Base-by-base conservation (phyloP, 805 yeast species). In the Candida takata region DNA sequence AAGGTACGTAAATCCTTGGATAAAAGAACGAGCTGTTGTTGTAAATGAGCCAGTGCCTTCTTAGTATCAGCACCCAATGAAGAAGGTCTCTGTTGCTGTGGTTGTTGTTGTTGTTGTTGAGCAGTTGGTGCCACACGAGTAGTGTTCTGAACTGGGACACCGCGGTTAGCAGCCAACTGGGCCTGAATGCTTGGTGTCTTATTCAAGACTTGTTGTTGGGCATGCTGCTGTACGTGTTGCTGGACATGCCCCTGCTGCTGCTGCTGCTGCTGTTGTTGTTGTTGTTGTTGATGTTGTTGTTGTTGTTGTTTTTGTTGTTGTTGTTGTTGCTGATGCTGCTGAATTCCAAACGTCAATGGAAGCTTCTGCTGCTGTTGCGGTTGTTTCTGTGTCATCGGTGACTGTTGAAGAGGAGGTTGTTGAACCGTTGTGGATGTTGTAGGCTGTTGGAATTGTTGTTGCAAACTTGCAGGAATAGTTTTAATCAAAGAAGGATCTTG, bases 21-120 rank as follows among this genome's bases (percentile, higher is more conserved):
- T 38, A 88, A 70, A 11, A 78, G 72, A 49, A 85, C 80, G 17
- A 90, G 65, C 54, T 88, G 95, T 49, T 85, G 87, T 60, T 90
- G 96, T 37, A 90, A 61, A 48, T 85, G 82, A 2, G 84, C 75
- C 54, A 90, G 67, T 6, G 95, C 81, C 49, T 83, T 74, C 64
- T 58, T 51, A 40, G 58, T 67, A 38, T 64, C 63, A 30, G 65
- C 65, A 41, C 55, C 58, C 12, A 53, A 41, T 45, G 65, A 38
- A 9, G 46, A 47, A 18, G 55, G 43, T 25, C 45, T 48, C 24
- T 49, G 38, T n/a, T 62, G 42, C 39, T 61, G 40, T 40, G 51
- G 47, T 6, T 21, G 31, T 8, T 60, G 56, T 4, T 61, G 40
- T 40, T 50, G 47, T 6, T 21, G 31, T 8, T 60, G 56, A 4